Percentiles rank a stretch among this genome's conserved stretches.
These are phyloP conservation scores for Emericellopsis atlantica DNA, from an alignment of 2,329 filamentous ascomycete genomes.

Conservation along the genomic window DNA sequence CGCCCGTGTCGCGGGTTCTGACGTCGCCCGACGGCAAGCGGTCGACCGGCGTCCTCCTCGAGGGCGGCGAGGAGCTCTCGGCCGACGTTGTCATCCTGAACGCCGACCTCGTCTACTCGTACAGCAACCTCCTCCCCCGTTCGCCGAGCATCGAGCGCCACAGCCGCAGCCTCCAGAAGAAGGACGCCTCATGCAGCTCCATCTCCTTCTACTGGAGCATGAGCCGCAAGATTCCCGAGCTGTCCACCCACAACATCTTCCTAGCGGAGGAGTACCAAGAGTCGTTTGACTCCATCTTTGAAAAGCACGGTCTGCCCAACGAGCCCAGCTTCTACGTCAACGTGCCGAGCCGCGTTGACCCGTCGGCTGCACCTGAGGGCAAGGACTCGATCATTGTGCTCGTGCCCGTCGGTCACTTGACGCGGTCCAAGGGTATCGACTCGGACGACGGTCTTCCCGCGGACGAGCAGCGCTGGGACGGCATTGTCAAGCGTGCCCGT, in stretches of 20 bases:
- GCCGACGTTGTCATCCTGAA: constrained; percentile 61
- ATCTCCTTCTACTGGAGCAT: constrained; percentile 71
- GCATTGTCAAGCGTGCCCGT: constrained; percentile 46
- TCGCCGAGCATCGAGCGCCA: constrained; percentile 23
- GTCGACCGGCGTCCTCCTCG: constrained; percentile 46
- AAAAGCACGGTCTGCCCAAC: constrained; percentile 50
- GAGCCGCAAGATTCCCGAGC: constrained; percentile 43
- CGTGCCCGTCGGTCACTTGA: constrained; percentile 59
- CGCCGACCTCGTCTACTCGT: constrained; percentile 63
- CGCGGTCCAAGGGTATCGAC: constrained; percentile 24
- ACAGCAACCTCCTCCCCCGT: constrained; percentile 54
- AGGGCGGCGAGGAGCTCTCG: constrained; percentile 40
- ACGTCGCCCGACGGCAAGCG: constrained; percentile 35
- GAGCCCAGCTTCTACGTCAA: constrained; percentile 70
- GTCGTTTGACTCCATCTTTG: constrained; percentile 67
- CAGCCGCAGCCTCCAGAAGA: constrained; percentile 25
- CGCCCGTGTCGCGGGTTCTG: constrained; percentile 42
- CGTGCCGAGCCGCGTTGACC: constrained; percentile 57
- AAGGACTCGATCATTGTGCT: constrained; percentile 57
- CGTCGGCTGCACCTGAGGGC: constrained; percentile 50
- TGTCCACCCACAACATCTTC: constrained; percentile 66
- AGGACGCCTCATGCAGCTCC: constrained; percentile 53
- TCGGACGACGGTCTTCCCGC: constrained; percentile 16
- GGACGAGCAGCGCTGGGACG: constrained; percentile 44
- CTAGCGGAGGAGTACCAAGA: constrained; percentile 60